Evolutionary conservation across 306 rosid species (phyloP), one percentile per base, ranked within the genome.

Genomic region (Hippophae gyantsensis): DNA sequence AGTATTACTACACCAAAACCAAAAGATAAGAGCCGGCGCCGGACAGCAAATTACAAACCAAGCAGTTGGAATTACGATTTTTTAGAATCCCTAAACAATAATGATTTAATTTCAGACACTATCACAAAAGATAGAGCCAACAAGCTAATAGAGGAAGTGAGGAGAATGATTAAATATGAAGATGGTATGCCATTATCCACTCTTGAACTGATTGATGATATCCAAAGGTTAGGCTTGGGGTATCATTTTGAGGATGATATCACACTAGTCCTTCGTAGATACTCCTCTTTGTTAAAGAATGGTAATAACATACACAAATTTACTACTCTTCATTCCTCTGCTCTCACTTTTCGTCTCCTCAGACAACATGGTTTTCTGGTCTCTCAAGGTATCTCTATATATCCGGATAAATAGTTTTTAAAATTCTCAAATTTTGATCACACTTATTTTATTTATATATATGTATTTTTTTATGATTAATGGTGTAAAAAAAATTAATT

Each of bases 11-110:
- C 38, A 32, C 8, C 52, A 13, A 10, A 48, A 9, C 52, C 66
- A 38, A 9, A 11, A 11, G 8, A 38, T 10, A 40, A 14, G 6
- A 18, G 6, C 1, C 54, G 69, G 44, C 52, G 23, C 23, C 23
- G 61, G 44, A 74, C 81, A 3, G 74, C 77, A 27, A 74, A 74
- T 74, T 83, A 83, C 79, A 71, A 69, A 25, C 81, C 83, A 0
- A 74, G 45, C 50, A 6, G 56, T 49, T 83, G 85, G 89, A 69
- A 14, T 60, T 66, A 72, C 54, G 76, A 83, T 38, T 74, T 60
- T 65, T 46, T 83, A 50, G 83, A 72, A 60, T 79, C 85, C 66
- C 58, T 83, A 25, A 79, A 72, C 32, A 67, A 42, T 62, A 58
- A 46, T 27, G 64, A 65, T 52, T 32, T 4, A 32, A 32, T 32